Percentiles rank a stretch among this genome's conserved stretches.
phyloP scores from a whole-genome alignment of 164 flowering plant genomes.

The Pachysandra terminalis region DNA sequence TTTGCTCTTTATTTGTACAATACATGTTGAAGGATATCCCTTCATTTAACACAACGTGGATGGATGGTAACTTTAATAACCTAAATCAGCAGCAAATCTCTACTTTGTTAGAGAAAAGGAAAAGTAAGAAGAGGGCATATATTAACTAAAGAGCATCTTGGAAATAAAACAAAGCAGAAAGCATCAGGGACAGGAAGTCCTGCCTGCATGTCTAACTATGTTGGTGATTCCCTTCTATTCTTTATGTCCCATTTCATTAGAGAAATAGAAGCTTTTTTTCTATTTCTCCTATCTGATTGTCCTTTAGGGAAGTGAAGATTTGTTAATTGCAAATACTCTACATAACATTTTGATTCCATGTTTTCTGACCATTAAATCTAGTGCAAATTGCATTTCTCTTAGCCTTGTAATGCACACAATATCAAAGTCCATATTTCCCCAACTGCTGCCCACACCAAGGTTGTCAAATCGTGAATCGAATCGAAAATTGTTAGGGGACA shows the following conservation, averaged over 20 bases:
- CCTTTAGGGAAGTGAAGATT: slow-evolving; percentile 18
- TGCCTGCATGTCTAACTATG: slow-evolving; percentile 6
- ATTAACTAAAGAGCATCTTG: slow-evolving; percentile 14
- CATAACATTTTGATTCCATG: background rate
- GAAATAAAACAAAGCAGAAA: slow-evolving; percentile 17
- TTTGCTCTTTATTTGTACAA: slow-evolving; percentile 5
- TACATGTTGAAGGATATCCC: background rate
- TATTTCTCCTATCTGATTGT: background rate
- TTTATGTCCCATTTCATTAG: too few relatives aligned
- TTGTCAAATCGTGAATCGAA: too few relatives aligned
- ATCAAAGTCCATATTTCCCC: background rate
- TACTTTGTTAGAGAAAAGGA: slow-evolving; percentile 17
- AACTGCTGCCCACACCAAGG: background rate
- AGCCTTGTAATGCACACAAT: background rate
- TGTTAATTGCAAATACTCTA: slow-evolving; percentile 1
- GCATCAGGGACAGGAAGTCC: slow-evolving; percentile 16
- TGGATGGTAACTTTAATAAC: slow-evolving; percentile 2
- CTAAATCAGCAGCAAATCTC: slow-evolving; percentile 7
- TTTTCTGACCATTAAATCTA: background rate
- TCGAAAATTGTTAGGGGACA: too few relatives aligned
- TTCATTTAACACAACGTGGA: background rate
- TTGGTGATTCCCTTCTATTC: slow-evolving; percentile 15
- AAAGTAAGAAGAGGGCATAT: slow-evolving; percentile 18
- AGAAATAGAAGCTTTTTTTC: too few relatives aligned
- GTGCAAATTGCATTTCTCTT: background rate